Evolutionary conservation across 305 asterid genomes (phyloP).

Genomic region (Plantago coronopus): DNA sequence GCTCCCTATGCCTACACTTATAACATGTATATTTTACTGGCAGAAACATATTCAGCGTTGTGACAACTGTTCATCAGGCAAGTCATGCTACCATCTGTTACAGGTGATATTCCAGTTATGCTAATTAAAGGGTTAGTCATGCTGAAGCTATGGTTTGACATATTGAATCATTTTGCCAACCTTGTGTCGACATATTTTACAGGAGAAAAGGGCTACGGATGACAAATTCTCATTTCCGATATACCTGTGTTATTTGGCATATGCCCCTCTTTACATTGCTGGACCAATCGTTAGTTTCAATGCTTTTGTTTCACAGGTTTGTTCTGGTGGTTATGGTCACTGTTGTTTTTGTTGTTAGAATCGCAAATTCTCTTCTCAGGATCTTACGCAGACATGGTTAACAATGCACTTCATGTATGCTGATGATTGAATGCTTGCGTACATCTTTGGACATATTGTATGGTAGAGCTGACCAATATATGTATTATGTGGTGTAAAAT

Average conservation of each 20-base stretch:
- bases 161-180: conserved; percentile 9
- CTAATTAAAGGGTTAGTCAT: conserved; percentile 19
- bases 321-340: conserved; percentile 17
- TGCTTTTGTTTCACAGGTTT: conserved; percentile 96
- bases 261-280: conserved; percentile 94
- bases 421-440: neutral
- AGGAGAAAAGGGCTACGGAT: conserved; percentile 67
- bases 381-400: neutral
- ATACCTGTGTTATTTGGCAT: conserved; percentile 82
- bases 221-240: conserved; percentile 67
- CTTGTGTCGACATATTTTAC: conserved; percentile 28
- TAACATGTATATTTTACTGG: conserved; percentile 25
- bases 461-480: neutral
- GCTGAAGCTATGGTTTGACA: conserved; percentile 7
- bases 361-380: neutral
- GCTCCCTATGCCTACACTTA: conserved; percentile 8
- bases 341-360: conserved; percentile 8
- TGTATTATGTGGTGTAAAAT: neutral
- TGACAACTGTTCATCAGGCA: conserved; percentile 68
- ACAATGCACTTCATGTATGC: neutral
- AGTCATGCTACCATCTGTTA: conserved; percentile 76
- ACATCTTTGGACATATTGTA: conserved; percentile 6
- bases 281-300: conserved; percentile 97
- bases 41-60: conserved; percentile 86
- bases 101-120: conserved; percentile 51